Conservation (phyloP, 1,139 yeast species). For the Petasospora fabianii region DNA sequence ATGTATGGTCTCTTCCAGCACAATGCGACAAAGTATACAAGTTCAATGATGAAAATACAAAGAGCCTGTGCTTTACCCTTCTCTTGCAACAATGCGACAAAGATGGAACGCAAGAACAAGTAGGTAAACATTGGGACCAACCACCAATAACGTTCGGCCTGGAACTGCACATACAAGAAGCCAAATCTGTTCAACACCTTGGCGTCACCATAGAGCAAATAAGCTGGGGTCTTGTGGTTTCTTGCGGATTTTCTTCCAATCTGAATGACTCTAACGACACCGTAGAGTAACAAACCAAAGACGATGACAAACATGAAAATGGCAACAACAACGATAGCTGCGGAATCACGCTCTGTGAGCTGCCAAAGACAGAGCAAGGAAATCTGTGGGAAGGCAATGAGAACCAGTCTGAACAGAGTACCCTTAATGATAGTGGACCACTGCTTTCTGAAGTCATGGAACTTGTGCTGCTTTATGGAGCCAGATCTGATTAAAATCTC, state of each 20-base stretch:
- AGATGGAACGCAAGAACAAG: conserved; percentile 68
- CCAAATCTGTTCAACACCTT: conserved; percentile 84
- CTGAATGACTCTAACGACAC: conserved; percentile 64
- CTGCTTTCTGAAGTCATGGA: conserved; percentile 73
- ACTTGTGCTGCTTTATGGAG: conserved; percentile 56
- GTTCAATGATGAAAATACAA: conserved; percentile 70
- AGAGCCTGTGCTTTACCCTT: conserved; percentile 81
- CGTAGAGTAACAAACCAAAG: conserved; percentile 62
- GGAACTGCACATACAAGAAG: conserved; percentile 83
- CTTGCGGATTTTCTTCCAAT: conserved; percentile 70
- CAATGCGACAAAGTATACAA: conserved; percentile 58
- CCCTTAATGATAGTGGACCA: conserved; percentile 86
- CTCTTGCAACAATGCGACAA: conserved; percentile 81
- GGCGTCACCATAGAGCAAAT: conserved; percentile 81
- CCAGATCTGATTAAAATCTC: conserved; percentile 66
- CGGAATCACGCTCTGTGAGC: conserved; percentile 75
- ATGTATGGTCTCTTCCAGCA: conserved; percentile 81
- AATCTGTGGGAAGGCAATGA: conserved; percentile 83
- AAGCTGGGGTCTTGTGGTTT: conserved; percentile 88
- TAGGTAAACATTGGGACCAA: conserved; percentile 61
- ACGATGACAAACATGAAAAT: conserved; percentile 58
- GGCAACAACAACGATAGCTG: conserved; percentile 79
- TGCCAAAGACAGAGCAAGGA: conserved; percentile 87
- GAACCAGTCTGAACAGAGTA: conserved; percentile 73
- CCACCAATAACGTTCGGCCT: conserved; percentile 87